These are phyloP conservation scores for Casaregolazyma lundiana DNA, from an alignment of 1,139 yeast species.

Conservation along the genomic window DNA sequence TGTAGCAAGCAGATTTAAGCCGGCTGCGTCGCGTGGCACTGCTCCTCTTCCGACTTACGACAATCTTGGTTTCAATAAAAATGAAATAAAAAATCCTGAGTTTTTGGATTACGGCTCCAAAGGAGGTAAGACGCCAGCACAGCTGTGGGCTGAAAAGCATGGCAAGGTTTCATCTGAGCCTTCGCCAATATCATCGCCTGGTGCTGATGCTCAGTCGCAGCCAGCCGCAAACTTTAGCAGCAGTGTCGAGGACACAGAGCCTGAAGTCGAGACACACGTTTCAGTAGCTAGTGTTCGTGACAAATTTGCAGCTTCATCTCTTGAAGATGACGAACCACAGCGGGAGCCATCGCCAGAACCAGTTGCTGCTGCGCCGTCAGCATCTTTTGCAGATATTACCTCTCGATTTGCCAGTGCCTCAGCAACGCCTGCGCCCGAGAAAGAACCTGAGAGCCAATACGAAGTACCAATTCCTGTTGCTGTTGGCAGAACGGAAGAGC, in stretches of 20 bases:
- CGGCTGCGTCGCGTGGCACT: slow-evolving; percentile 28
- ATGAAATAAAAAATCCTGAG: slow-evolving; percentile 44
- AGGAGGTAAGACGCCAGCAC: slow-evolving; percentile 90
- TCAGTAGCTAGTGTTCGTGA: slow-evolving; percentile 13
- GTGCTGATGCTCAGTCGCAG: slow-evolving; percentile 18
- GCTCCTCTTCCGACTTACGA: slow-evolving; percentile 42
- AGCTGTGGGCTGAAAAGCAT: slow-evolving; percentile 90
- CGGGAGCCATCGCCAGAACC: slow-evolving; percentile 3
- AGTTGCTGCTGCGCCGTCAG: slow-evolving; percentile 8
- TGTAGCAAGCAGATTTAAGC: slow-evolving; percentile 48
- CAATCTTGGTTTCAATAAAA: slow-evolving; percentile 49
- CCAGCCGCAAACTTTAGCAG: slow-evolving; percentile 4
- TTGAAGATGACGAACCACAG: slow-evolving; percentile 12
- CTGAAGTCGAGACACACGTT: slow-evolving; percentile 12
- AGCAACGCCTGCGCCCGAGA: slow-evolving; percentile 10
- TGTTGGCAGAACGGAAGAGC: slow-evolving; percentile 9
- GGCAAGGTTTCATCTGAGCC: slow-evolving; percentile 39
- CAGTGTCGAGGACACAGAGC: background rate
- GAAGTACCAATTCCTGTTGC: slow-evolving; percentile 16
- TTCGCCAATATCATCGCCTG: slow-evolving; percentile 20
- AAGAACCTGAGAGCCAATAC: slow-evolving; percentile 8
- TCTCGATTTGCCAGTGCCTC: slow-evolving; percentile 22
- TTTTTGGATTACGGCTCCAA: slow-evolving; percentile 66
- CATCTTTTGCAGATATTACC: slow-evolving; percentile 22
- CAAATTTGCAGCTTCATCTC: slow-evolving; percentile 12